phyloP scores from a whole-genome alignment of 176 grass and related monocot genomes.

The Carex cristatella region DNA sequence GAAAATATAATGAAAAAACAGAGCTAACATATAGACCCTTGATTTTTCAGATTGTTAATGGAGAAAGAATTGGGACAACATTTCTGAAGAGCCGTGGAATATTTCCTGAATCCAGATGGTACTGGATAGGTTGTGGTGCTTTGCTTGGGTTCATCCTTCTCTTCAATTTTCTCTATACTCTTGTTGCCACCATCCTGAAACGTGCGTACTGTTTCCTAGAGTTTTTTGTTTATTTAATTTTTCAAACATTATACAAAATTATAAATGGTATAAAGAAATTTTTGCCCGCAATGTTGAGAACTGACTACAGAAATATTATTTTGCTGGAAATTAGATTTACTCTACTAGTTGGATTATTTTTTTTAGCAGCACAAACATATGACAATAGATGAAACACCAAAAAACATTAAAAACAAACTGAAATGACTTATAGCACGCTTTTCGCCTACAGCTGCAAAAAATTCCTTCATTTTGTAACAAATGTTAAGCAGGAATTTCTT shows the following conservation, averaged over 20 bases:
- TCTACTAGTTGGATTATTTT: no score
- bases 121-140: conserved; percentile 77
- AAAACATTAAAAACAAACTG: neutral
- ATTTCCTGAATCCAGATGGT: conserved; percentile 91
- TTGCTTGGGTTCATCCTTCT: conserved; percentile 65
- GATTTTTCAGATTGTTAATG: conserved; percentile 9
- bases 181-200: conserved; percentile 55
- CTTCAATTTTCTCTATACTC: conserved; percentile 72
- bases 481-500: neutral
- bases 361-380: no score
- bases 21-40: neutral
- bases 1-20: neutral
- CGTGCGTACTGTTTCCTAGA: conserved; percentile 24
- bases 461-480: neutral
- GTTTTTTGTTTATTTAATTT: neutral
- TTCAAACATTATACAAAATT: neutral
- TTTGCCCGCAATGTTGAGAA: neutral
- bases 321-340: neutral
- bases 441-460: neutral
- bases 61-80: conserved; percentile 48
- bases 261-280: neutral
- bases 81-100: conserved; percentile 54
- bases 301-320: no score
- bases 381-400: no score
- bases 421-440: neutral